phyloP scores from a whole-genome alignment of 495 filamentous ascomycete genomes.

The Penicillium riverlandense region DNA sequence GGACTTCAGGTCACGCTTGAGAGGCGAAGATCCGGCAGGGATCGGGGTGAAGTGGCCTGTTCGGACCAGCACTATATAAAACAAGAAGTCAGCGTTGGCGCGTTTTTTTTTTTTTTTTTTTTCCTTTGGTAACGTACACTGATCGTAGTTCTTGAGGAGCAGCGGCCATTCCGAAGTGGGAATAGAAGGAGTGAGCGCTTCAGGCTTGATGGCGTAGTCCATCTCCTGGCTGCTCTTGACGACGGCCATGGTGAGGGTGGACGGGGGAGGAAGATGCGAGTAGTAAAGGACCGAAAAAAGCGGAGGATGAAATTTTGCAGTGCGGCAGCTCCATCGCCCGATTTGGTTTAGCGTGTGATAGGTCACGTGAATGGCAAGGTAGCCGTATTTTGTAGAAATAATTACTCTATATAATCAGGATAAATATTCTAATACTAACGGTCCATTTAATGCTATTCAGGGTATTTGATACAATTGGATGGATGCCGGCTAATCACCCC shows the following conservation, averaged over 20 bases:
- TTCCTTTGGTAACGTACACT: conserved; percentile 41
- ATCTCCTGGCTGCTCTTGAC: conserved; percentile 50
- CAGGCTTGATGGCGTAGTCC: conserved; percentile 84
- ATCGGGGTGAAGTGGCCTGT: conserved; percentile 94
- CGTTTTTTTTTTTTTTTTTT: no score
- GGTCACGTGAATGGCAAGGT: conserved; percentile 2
- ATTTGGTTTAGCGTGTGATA: conserved; percentile 21
- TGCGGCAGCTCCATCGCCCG: conserved; percentile 25
- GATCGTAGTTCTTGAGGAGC: conserved; percentile 86
- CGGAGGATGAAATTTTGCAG: conserved; percentile 31
- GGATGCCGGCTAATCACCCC: conserved; percentile 28
- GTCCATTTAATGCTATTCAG: no score
- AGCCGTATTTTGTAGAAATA: no score
- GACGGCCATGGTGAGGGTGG: conserved; percentile 42
- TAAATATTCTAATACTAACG: no score
- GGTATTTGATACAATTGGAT: no score
- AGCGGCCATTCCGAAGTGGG: conserved; percentile 81
- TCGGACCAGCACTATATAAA: conserved; percentile 63
- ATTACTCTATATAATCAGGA: no score
- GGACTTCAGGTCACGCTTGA: conserved; percentile 87
- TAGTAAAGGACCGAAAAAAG: conserved; percentile 18
- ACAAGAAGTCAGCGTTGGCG: no score
- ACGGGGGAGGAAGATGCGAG: conserved; percentile 16
- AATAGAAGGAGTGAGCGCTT: conserved; percentile 59
- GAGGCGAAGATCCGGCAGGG: conserved; percentile 74